Percentiles rank a stretch among this genome's conserved stretches.
phyloP scores from a whole-genome alignment of 2,329 filamentous ascomycete species.

The Aurifilum marmelostoma region DNA sequence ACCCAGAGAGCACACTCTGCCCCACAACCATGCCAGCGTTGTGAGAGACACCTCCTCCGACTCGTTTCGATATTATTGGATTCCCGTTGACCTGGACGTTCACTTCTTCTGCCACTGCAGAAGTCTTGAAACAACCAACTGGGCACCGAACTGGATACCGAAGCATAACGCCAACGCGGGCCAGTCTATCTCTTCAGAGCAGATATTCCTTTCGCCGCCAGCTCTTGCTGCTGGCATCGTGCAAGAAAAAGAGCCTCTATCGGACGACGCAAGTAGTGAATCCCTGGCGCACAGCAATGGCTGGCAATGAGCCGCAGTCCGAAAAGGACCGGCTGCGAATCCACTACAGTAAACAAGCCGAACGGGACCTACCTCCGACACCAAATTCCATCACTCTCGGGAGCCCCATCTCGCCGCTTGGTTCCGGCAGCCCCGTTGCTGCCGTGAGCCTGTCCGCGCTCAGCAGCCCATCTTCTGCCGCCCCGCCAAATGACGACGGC shows the following conservation, averaged over 20 bases:
- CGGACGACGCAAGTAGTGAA: neutral
- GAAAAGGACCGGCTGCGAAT: conserved; percentile 24
- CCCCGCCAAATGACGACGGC: neutral
- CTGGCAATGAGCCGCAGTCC: conserved; percentile 27
- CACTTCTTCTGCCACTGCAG: neutral
- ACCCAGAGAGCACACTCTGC: neutral
- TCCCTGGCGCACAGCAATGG: conserved; percentile 4
- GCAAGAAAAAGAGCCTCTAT: neutral
- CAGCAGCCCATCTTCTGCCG: neutral
- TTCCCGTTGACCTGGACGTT: neutral
- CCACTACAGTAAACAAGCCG: conserved; percentile 17
- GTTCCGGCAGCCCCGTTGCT: neutral
- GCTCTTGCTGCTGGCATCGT: neutral
- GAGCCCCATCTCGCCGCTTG: conserved; percentile 13
- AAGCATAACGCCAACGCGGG: too few species aligned
- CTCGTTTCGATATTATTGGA: neutral
- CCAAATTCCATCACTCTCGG: conserved; percentile 13
- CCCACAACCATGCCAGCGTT: neutral
- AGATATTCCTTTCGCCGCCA: neutral
- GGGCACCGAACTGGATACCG: too few species aligned
- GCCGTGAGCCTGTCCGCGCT: conserved; percentile 1
- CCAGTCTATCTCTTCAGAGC: too few species aligned
- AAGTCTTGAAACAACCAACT: neutral
- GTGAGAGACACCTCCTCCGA: neutral
- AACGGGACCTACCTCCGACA: conserved; percentile 13